These are phyloP conservation scores for Camellia lanceoleosa DNA, from an alignment of 148 eudicot genomes.

Conservation along the genomic window DNA sequence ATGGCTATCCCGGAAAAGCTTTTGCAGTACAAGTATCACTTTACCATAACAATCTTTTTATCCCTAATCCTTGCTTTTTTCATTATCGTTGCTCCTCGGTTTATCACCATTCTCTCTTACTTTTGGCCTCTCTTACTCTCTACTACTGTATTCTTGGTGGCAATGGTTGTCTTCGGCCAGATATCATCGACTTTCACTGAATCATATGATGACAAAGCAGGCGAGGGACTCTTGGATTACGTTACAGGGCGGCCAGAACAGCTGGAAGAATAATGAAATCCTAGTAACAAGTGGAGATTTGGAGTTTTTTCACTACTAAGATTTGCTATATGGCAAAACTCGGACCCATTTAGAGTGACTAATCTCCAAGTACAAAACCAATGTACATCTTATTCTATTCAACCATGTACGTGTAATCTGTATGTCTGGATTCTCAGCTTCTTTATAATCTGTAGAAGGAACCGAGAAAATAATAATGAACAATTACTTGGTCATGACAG, in stretches of 20 bases:
- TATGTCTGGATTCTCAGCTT: background rate
- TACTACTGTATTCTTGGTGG: conserved; percentile 26
- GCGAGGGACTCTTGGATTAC: conserved; percentile 30
- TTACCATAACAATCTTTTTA: conserved; percentile 16
- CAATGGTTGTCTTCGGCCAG: conserved; percentile 20
- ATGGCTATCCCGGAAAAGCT: conserved; percentile 31
- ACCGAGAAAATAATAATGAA: background rate
- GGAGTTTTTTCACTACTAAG: background rate
- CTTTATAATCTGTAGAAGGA: background rate
- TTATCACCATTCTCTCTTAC: conserved; percentile 23
- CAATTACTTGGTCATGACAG: background rate
- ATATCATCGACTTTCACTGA: conserved; percentile 16
- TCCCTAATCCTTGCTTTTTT: conserved; percentile 16
- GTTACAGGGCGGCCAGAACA: conserved; percentile 24
- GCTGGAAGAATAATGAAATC: conserved; percentile 11
- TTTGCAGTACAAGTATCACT: conserved; percentile 23
- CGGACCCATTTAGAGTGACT: background rate
- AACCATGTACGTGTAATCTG: background rate
- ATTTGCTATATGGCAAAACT: background rate
- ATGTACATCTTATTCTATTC: background rate
- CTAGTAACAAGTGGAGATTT: background rate
- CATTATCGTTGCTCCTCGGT: conserved; percentile 7
- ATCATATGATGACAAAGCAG: conserved; percentile 17
- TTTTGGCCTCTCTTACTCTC: conserved; percentile 46
- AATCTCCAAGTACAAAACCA: background rate